phyloP scores from a whole-genome alignment of 2,329 filamentous ascomycete genomes.

The Aphanoascus verrucosus region DNA sequence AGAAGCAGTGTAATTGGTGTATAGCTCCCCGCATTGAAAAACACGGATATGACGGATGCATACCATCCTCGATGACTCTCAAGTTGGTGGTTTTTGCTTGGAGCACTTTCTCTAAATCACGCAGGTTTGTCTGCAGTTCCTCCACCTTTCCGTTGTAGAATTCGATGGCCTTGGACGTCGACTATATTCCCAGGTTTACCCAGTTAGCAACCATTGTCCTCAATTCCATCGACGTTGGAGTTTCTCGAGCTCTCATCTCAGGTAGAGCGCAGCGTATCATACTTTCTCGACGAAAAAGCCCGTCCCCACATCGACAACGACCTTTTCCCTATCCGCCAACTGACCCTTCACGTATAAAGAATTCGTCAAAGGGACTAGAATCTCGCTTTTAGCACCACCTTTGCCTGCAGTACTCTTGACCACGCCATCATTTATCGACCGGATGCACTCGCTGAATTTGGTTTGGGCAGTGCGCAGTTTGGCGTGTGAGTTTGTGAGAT shows the following conservation, averaged over 20 bases:
- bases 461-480: slow-evolving; percentile 82
- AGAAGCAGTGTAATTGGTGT: neutral
- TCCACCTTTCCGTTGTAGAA: slow-evolving; percentile 62
- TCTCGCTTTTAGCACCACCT: slow-evolving; percentile 32
- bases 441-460: slow-evolving; percentile 84
- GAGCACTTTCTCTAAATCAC: slow-evolving; percentile 58
- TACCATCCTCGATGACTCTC: slow-evolving; percentile 79
- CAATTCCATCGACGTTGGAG: neutral
- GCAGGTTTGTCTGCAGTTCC: slow-evolving; percentile 53
- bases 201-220: neutral
- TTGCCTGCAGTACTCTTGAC: slow-evolving; percentile 22
- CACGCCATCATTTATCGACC: slow-evolving; percentile 57
- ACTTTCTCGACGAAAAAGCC: slow-evolving; percentile 94
- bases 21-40: neutral
- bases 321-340: slow-evolving; percentile 61
- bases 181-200: slow-evolving; percentile 21
- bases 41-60: slow-evolving; percentile 20
- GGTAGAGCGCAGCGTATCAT: slow-evolving; percentile 10
- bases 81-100: slow-evolving; percentile 73
- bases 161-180: slow-evolving; percentile 48
- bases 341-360: slow-evolving; percentile 87
- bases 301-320: slow-evolving; percentile 86
- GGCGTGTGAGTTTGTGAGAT: slow-evolving; percentile 79
- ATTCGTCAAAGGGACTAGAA: slow-evolving; percentile 88
- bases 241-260: too few relatives aligned